These are phyloP conservation scores for Geotrichum siamense DNA, from an alignment of 1,139 yeast species.

Conservation along the genomic window DNA sequence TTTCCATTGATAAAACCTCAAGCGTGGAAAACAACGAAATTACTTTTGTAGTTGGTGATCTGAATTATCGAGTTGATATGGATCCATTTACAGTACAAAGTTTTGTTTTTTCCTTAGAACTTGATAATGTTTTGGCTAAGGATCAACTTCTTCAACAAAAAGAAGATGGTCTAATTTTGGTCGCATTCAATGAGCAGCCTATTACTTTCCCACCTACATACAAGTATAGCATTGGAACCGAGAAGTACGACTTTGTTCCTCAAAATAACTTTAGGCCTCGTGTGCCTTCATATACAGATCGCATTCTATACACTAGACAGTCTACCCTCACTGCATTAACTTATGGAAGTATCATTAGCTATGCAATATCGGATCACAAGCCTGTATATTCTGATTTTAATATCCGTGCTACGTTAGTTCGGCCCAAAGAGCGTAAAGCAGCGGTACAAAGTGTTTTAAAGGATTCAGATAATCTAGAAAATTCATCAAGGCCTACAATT, in stretches of 20 bases:
- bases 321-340: constrained; percentile 15
- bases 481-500: constrained; percentile 38
- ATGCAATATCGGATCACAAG: constrained; percentile 60
- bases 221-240: constrained; percentile 41
- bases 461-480: constrained; percentile 39
- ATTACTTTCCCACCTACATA: constrained; percentile 68
- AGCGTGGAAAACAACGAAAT: constrained; percentile 7
- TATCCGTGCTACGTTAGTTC: constrained; percentile 43
- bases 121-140: constrained; percentile 42
- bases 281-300: constrained; percentile 74
- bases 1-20: background rate
- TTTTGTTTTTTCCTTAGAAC: constrained; percentile 41
- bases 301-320: constrained; percentile 40
- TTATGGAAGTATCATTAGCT: constrained; percentile 27
- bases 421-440: constrained; percentile 37
- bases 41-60: constrained; percentile 61
- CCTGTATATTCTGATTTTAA: constrained; percentile 56
- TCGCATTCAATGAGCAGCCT: constrained; percentile 48
- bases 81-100: constrained; percentile 40
- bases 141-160: constrained; percentile 47
- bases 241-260: constrained; percentile 41
- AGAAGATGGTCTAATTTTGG: constrained; percentile 10
- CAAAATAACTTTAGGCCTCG: constrained; percentile 37
- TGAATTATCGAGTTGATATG: constrained; percentile 58
- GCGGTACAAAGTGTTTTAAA: constrained; percentile 36